A percentile compares a stretch with the other conserved stretches of the same genome.
These are phyloP conservation scores for Rhizophagus clarus DNA, from an alignment of 192 early-diverging fungal genomes.

Conservation along the genomic window DNA sequence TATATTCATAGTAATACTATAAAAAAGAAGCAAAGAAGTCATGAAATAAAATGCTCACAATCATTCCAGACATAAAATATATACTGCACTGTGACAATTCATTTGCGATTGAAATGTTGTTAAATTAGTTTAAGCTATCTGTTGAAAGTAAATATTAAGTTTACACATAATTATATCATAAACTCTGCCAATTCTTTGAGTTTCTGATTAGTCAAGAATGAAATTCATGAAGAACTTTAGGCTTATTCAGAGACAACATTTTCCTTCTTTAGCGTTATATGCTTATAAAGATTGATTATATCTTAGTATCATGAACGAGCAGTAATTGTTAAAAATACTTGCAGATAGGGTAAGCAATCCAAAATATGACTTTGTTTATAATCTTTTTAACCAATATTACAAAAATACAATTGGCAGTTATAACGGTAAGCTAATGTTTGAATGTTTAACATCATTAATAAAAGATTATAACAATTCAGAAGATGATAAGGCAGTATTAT, in stretches of 20 bases:
- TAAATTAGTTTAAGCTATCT: neutral
- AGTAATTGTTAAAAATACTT: no score
- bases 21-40: neutral
- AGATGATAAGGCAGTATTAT: neutral
- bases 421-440: neutral
- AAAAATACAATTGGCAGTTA: no score
- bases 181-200: neutral
- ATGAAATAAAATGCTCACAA: conserved; percentile 1
- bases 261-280: no score
- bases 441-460: neutral
- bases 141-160: neutral
- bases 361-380: no score
- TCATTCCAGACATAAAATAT: neutral
- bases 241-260: neutral
- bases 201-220: neutral
- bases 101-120: neutral
- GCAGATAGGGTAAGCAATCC: no score
- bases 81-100: neutral
- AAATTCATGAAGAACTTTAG: neutral
- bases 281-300: no score
- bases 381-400: no score
- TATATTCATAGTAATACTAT: conserved; percentile 19
- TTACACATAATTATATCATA: neutral
- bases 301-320: no score
- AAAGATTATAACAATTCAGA: neutral